A percentile compares a stretch with the other conserved stretches of the same genome.
These are phyloP conservation scores for Cladosporium sp. DNA, from an alignment of 2,329 filamentous ascomycete genomes.

Conservation along the genomic window DNA sequence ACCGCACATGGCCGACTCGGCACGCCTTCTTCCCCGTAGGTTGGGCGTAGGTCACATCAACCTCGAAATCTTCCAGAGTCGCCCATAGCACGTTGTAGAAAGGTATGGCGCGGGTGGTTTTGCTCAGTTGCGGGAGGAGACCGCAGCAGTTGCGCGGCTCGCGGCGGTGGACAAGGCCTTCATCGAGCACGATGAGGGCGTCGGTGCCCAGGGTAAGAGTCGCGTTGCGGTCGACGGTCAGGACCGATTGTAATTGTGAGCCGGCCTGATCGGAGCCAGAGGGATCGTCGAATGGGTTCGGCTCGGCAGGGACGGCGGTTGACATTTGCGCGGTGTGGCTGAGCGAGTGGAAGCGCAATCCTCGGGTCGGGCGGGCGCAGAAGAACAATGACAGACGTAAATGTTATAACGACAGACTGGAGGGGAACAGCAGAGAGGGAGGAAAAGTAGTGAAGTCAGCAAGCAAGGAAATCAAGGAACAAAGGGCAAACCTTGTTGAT, in stretches of 20 bases:
- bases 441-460: too few relatives aligned
- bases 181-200: slow-evolving; percentile 58
- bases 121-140: slow-evolving; percentile 40
- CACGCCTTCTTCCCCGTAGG: slow-evolving; percentile 53
- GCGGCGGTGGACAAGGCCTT: slow-evolving; percentile 46
- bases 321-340: slow-evolving; percentile 20
- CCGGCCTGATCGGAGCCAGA: slow-evolving; percentile 20
- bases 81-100: slow-evolving; percentile 85
- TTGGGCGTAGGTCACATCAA: slow-evolving; percentile 71
- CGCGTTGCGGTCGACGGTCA: slow-evolving; percentile 52
- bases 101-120: slow-evolving; percentile 59
- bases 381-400: neutral
- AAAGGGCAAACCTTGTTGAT: neutral
- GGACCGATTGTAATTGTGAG: slow-evolving; percentile 17
- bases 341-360: slow-evolving; percentile 29
- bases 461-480: too few relatives aligned
- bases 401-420: neutral
- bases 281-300: slow-evolving; percentile 30
- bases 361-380: neutral
- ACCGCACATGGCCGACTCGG: slow-evolving; percentile 57
- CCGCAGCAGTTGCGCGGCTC: slow-evolving; percentile 53
- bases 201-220: slow-evolving; percentile 59
- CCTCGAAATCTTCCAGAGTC: slow-evolving; percentile 54
- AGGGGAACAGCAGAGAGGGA: neutral
- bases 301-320: slow-evolving; percentile 7